phyloP scores from a whole-genome alignment of 2,329 filamentous ascomycete species.

The Mycosphaerella sp. region DNA sequence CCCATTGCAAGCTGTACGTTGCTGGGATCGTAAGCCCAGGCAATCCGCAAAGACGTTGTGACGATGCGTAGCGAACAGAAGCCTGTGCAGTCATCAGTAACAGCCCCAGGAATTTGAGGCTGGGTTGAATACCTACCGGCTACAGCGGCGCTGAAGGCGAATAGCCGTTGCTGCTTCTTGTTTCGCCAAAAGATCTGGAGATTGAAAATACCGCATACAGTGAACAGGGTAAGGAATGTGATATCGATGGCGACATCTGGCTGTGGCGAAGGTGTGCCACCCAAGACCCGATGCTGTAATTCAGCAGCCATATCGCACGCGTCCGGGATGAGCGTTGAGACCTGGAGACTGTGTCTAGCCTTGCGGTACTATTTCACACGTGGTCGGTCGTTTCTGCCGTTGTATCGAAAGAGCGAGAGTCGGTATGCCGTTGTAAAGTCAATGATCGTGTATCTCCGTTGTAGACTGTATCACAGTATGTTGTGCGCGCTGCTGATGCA shows the following conservation, averaged over 20 bases:
- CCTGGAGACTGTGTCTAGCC: not conserved
- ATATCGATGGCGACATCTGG: conserved; percentile 60
- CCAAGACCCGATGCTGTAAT: conserved; percentile 42
- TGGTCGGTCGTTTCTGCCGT: conserved; percentile 1
- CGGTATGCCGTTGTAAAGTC: conserved; percentile 3
- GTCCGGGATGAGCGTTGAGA: not conserved
- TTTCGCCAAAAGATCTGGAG: conserved; percentile 54
- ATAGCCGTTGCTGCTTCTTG: conserved; percentile 43
- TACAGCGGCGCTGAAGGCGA: conserved; percentile 52
- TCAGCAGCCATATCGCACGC: not conserved
- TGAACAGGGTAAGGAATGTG: conserved; percentile 56
- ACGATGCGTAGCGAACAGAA: conserved; percentile 47
- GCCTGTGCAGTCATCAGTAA: conserved; percentile 32
- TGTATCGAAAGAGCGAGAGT: conserved; percentile 1
- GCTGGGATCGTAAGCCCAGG: conserved; percentile 47
- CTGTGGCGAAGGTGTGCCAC: conserved; percentile 50
- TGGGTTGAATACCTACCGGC: conserved; percentile 35
- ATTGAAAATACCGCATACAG: conserved; percentile 49
- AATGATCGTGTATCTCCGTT: not conserved
- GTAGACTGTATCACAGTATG: not conserved
- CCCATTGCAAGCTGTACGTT: conserved; percentile 46
- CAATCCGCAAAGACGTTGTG: conserved; percentile 47
- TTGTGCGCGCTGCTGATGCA: not conserved
- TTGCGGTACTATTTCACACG: not conserved
- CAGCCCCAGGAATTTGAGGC: conserved; percentile 30